phyloP scores from a whole-genome alignment of 495 filamentous ascomycete genomes.

The Darksidea phi region DNA sequence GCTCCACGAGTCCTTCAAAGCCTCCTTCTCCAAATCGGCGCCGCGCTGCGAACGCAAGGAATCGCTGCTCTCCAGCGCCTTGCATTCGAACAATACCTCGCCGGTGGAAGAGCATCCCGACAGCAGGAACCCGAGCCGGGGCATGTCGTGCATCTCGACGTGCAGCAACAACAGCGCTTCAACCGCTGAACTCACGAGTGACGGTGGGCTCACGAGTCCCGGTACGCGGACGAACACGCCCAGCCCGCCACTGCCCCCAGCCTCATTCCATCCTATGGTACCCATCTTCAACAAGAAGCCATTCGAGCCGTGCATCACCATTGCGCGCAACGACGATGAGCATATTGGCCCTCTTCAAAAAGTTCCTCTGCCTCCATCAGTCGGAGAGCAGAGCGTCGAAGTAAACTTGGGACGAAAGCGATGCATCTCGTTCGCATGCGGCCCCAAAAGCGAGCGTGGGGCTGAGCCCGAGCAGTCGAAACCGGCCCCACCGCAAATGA shows the following conservation, averaged over 20 bases:
- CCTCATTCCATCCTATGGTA: constrained; percentile 37
- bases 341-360: constrained; percentile 34
- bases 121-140: constrained; percentile 2
- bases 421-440: constrained; percentile 92
- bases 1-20: constrained; percentile 20
- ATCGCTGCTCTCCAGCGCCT: constrained; percentile 31
- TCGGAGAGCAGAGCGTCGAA: constrained; percentile 41
- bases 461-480: constrained; percentile 38
- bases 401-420: constrained; percentile 66
- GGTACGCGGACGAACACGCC: constrained; percentile 76
- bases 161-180: constrained; percentile 78
- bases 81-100: constrained; percentile 27
- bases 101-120: constrained; percentile 21
- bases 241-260: constrained; percentile 69
- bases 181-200: constrained; percentile 84
- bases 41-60: constrained; percentile 25
- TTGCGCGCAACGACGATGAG: constrained; percentile 39
- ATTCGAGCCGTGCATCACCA: constrained; percentile 29
- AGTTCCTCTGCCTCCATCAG: neutral
- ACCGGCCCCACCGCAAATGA: constrained; percentile 21
- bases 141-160: constrained; percentile 61
- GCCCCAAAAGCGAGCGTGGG: constrained; percentile 49
- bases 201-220: constrained; percentile 87
- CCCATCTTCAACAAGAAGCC: constrained; percentile 40
- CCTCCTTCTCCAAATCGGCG: constrained; percentile 27